These are phyloP conservation scores for Neofusicoccum laricinum DNA, from an alignment of 2,329 filamentous ascomycete genomes.

Conservation along the genomic window DNA sequence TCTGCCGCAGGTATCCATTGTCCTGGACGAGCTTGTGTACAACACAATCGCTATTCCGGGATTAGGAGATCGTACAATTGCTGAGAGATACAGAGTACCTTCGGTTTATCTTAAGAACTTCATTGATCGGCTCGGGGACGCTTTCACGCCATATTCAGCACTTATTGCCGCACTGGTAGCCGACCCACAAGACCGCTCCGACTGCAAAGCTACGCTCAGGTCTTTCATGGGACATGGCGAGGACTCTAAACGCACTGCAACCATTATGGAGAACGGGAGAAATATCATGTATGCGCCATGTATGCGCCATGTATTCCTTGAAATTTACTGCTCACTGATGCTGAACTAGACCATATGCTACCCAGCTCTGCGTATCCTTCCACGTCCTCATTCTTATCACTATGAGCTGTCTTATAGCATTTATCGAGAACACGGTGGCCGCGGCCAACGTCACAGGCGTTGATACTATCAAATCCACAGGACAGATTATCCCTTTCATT, in stretches of 20 bases:
- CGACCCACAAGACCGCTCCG: too few relatives aligned
- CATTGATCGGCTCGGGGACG: background rate
- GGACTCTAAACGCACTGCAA: too few relatives aligned
- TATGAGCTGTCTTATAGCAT: background rate
- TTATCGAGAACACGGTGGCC: background rate
- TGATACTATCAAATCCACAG: background rate
- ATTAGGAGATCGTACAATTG: background rate
- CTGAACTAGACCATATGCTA: background rate
- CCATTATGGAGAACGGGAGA: too few relatives aligned
- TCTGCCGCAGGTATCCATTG: background rate
- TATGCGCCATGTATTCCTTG: too few relatives aligned
- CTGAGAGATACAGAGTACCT: too few relatives aligned
- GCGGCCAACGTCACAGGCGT: background rate
- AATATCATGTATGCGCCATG: background rate
- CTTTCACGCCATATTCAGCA: too few relatives aligned
- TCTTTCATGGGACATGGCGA: too few relatives aligned
- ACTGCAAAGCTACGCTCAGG: too few relatives aligned
- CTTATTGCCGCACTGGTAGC: too few relatives aligned
- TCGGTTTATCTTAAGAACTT: too few relatives aligned
- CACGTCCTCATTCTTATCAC: background rate
- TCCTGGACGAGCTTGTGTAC: background rate
- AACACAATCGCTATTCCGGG: background rate
- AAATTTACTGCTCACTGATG: background rate
- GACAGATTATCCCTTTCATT: slow-evolving; percentile 7
- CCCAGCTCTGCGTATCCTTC: background rate